Percentiles rank a stretch among this genome's conserved stretches.
Conservation (phyloP, 1,284 basidiomycete genomes). For the Pseudozyma sp. region DNA sequence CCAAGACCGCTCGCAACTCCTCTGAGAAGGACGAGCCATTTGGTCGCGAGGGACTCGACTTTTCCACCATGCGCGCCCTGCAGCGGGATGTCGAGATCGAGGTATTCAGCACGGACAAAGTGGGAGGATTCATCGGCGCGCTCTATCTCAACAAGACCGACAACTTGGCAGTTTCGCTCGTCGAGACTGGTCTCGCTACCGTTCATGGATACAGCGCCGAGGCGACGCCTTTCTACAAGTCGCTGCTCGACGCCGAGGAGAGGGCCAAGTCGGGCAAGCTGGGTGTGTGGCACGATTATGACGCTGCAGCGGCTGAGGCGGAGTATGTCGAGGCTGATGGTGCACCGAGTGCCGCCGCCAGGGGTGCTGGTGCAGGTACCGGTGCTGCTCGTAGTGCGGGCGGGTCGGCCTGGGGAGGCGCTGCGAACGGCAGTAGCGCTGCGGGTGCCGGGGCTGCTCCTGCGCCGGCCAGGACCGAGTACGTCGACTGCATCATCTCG, state of each 20-base stretch:
- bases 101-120: constrained; percentile 89
- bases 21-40: constrained; percentile 90
- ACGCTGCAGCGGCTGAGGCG: constrained; percentile 41
- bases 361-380: constrained; percentile 4
- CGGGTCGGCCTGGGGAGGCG: constrained; percentile 27
- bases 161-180: constrained; percentile 84
- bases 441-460: constrained; percentile 20
- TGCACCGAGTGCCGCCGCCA: neutral
- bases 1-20: constrained; percentile 72
- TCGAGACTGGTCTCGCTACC: constrained; percentile 82
- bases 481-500: constrained; percentile 90
- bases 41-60: constrained; percentile 85
- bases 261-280: constrained; percentile 77
- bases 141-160: constrained; percentile 79
- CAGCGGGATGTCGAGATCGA: constrained; percentile 95
- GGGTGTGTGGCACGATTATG: constrained; percentile 76
- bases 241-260: constrained; percentile 83
- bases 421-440: constrained; percentile 13
- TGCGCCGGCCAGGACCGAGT: constrained; percentile 74
- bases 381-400: constrained; percentile 16
- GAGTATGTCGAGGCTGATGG: constrained; percentile 17
- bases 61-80: constrained; percentile 82
- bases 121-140: constrained; percentile 92
- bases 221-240: constrained; percentile 79
- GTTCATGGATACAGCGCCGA: constrained; percentile 91